These are phyloP conservation scores for Chiua virens DNA, from an alignment of 768 basidiomycete genomes.

Conservation along the genomic window DNA sequence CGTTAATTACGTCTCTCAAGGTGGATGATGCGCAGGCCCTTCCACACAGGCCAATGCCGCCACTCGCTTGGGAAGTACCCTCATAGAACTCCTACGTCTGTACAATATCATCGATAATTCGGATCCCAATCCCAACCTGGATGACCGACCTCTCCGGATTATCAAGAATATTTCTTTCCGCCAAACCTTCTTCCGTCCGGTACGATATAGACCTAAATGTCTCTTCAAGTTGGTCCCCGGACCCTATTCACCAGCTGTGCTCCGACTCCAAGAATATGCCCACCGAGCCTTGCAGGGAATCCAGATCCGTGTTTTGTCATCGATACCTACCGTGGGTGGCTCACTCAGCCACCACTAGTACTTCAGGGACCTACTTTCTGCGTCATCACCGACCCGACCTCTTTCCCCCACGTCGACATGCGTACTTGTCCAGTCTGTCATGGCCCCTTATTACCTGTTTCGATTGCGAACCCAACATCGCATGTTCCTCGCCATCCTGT, in stretches of 20 bases:
- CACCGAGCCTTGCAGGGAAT: neutral
- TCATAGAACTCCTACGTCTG: conserved; percentile 9
- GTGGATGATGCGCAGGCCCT: neutral
- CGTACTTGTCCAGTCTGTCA: conserved; percentile 1
- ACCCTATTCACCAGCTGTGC: neutral
- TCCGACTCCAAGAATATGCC: neutral
- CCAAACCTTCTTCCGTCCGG: neutral
- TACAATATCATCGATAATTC: conserved; percentile 2
- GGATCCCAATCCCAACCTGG: neutral
- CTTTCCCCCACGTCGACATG: neutral
- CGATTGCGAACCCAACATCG: neutral
- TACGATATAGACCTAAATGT: neutral
- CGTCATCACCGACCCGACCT: neutral
- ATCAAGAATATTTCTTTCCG: conserved; percentile 11
- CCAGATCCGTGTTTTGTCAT: neutral
- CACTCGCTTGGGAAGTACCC: conserved; percentile 9
- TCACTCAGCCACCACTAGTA: neutral
- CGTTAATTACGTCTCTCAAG: conserved; percentile 7
- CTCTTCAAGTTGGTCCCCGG: neutral
- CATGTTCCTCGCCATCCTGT: neutral
- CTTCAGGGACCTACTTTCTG: neutral
- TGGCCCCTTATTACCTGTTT: neutral
- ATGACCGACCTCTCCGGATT: conserved; percentile 10
- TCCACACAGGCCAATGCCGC: neutral
- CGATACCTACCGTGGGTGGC: neutral